phyloP scores from a whole-genome alignment of 306 rosid species.

The Potentilla sterilis region DNA sequence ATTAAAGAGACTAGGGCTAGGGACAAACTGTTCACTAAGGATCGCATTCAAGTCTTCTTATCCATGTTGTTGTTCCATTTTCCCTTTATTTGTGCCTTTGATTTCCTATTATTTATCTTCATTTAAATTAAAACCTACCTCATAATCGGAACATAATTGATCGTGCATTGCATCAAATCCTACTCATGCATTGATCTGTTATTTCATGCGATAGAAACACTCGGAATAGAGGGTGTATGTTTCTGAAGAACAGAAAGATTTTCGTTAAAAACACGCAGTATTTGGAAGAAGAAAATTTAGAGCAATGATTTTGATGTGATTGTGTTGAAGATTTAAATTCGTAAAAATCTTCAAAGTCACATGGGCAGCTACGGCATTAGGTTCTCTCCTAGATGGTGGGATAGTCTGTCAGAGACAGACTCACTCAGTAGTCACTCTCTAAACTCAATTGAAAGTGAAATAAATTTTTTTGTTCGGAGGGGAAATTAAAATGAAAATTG shows the following conservation, averaged over 20 bases:
- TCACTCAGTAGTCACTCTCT: slow-evolving; percentile 1
- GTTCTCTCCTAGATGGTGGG: slow-evolving; percentile 10
- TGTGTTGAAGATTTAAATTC: background rate
- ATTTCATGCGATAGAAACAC: background rate
- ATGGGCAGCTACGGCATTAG: background rate
- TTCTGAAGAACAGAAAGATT: background rate
- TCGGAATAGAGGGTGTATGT: background rate
- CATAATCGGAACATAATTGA: background rate
- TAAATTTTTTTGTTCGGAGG: background rate
- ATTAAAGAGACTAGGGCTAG: slow-evolving; percentile 1
- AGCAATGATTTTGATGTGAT: slow-evolving; percentile 6
- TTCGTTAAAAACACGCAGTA: background rate
- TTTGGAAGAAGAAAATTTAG: background rate
- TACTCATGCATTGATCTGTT: background rate
- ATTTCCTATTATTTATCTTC: background rate
- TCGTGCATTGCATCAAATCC: background rate
- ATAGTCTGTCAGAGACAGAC: slow-evolving; percentile 7
- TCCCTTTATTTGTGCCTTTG: background rate
- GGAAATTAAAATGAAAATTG: background rate
- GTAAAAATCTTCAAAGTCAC: background rate
- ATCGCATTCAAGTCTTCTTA: background rate
- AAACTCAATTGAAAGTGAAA: background rate
- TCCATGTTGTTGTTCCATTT: background rate
- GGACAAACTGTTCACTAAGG: background rate
- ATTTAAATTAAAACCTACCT: background rate